A percentile compares a stretch with the other conserved stretches of the same genome.
Conservation (phyloP, 1,284 basidiomycete species). For the Gastroboletus turbinatus region DNA sequence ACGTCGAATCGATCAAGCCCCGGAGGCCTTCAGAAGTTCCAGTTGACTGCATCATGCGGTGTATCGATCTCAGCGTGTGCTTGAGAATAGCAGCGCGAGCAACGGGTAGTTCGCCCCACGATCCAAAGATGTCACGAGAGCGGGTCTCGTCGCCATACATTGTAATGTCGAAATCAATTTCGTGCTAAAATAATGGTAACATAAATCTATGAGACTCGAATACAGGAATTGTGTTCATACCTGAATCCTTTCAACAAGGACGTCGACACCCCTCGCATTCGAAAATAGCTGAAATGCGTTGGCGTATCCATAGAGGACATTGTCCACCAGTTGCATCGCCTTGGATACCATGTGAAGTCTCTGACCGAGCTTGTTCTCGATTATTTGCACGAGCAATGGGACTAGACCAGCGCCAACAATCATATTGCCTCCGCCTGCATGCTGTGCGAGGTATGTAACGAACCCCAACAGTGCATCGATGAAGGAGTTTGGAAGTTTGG, state of each 20-base stretch:
- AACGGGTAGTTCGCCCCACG: conserved; percentile 64
- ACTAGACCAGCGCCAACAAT: conserved; percentile 96
- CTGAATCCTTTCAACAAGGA: conserved; percentile 84
- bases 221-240: conserved; percentile 41
- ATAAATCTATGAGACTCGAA: conserved; percentile 3
- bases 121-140: conserved; percentile 51
- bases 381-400: conserved; percentile 84
- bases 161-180: conserved; percentile 68
- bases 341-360: conserved; percentile 78
- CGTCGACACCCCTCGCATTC: conserved; percentile 82
- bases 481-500: conserved; percentile 74
- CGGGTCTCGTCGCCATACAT: conserved; percentile 47
- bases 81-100: conserved; percentile 78
- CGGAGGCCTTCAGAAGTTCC: conserved; percentile 94
- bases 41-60: conserved; percentile 95
- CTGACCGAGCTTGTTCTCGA: conserved; percentile 71
- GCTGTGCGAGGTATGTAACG: conserved; percentile 84
- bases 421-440: conserved; percentile 86
- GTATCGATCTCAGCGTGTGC: conserved; percentile 89
- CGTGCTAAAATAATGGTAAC: conserved; percentile 47
- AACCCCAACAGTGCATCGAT: conserved; percentile 87
- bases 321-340: conserved; percentile 90
- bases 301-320: conserved; percentile 85
- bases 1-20: conserved; percentile 89
- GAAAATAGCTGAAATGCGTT: conserved; percentile 90